Conservation (phyloP, 176 grass and related monocot genomes). For the Rhynchospora pubera region DNA sequence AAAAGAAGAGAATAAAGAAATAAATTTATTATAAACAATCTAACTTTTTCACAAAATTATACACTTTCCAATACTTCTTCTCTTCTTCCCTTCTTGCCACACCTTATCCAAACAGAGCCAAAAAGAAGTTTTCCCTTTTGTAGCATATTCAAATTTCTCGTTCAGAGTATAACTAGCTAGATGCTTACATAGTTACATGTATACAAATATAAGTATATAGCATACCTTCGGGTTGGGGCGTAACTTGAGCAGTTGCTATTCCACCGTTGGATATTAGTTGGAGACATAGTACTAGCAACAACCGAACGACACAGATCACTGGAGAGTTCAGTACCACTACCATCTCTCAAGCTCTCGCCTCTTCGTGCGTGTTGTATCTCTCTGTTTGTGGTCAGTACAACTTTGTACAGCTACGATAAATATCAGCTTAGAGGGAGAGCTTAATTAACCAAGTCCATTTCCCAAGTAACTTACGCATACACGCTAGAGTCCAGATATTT, state of each 20-base stretch:
- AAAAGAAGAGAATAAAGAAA: too few species aligned
- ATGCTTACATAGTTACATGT: neutral
- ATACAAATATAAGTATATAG: neutral
- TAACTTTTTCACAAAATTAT: too few species aligned
- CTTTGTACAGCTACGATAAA: neutral
- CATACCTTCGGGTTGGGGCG: constrained; percentile 36
- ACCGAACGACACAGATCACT: neutral
- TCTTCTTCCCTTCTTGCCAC: too few species aligned
- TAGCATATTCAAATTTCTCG: neutral
- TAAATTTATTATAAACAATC: too few species aligned
- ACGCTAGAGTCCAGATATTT: too few species aligned
- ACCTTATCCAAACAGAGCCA: too few species aligned
- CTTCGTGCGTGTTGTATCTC: neutral
- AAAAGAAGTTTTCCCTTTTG: neutral
- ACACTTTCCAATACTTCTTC: too few species aligned
- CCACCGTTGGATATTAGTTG: constrained; percentile 8
- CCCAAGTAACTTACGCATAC: too few species aligned
- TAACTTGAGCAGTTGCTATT: constrained; percentile 13
- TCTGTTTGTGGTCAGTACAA: neutral
- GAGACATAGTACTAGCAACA: neutral
- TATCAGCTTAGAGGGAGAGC: neutral
- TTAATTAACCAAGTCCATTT: too few species aligned
- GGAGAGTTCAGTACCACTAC: constrained; percentile 2
- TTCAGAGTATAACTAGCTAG: neutral
- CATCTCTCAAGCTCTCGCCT: neutral